phyloP scores from a whole-genome alignment of 2,329 filamentous ascomycete genomes.

The Arthrobotrys musiformis region DNA sequence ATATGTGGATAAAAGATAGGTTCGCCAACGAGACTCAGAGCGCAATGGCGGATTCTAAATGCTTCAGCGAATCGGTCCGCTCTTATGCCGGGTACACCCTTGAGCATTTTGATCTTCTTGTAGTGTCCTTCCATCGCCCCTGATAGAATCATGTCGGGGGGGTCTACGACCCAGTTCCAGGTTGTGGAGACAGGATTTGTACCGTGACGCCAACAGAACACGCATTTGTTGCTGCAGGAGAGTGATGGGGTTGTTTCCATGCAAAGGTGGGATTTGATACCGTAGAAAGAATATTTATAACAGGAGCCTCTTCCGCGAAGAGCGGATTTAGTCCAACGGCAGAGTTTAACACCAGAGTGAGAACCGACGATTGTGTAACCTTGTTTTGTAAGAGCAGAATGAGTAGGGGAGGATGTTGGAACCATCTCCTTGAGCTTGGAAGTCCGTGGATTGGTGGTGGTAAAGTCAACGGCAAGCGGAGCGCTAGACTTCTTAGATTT shows the following conservation, averaged over 20 bases:
- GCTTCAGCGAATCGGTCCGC: slow-evolving; percentile 93
- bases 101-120: slow-evolving; percentile 97
- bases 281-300: slow-evolving; percentile 98
- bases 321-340: slow-evolving; percentile 97
- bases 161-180: slow-evolving; percentile 95
- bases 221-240: slow-evolving; percentile 97
- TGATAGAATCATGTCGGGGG: slow-evolving; percentile 86
- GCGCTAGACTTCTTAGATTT: slow-evolving; percentile 67
- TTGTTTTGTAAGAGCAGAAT: slow-evolving; percentile 90
- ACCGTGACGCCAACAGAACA: slow-evolving; percentile 98
- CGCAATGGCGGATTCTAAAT: slow-evolving; percentile 92
- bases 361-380: slow-evolving; percentile 95
- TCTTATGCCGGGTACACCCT: slow-evolving; percentile 89
- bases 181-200: slow-evolving; percentile 97
- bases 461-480: slow-evolving; percentile 82
- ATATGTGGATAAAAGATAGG: slow-evolving; percentile 99
- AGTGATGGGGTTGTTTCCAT: slow-evolving; percentile 98
- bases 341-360: slow-evolving; percentile 78
- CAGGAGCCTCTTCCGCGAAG: slow-evolving; percentile 92
- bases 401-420: slow-evolving; percentile 86
- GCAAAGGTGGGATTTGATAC: slow-evolving; percentile 93
- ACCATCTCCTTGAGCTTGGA: slow-evolving; percentile 87
- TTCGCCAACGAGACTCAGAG: slow-evolving; percentile 89
- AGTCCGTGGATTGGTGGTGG: slow-evolving; percentile 70
- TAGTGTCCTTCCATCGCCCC: slow-evolving; percentile 93